A percentile compares a stretch with the other conserved stretches of the same genome.
phyloP scores from a whole-genome alignment of 345 rosid species.

The thale cress (Arabidopsis thaliana) region DNA sequence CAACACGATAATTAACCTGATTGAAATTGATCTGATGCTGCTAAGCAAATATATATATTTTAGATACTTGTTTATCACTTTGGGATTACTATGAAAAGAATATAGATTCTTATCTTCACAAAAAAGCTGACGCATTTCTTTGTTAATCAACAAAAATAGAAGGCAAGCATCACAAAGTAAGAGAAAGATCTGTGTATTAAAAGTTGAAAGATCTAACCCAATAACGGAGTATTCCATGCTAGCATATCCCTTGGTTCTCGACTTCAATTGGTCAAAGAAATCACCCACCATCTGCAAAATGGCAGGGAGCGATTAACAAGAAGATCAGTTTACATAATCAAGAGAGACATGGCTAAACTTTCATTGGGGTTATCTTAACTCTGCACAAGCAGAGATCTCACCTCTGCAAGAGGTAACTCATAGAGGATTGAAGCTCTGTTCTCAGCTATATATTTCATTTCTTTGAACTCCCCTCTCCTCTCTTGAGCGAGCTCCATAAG shows the following conservation, averaged over 20 bases:
- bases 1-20: background rate
- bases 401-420: constrained; percentile 96
- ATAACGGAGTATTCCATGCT: constrained; percentile 95
- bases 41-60: background rate
- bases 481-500: constrained; percentile 99
- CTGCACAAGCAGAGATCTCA: constrained; percentile 38
- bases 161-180: constrained; percentile 19
- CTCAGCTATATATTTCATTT: constrained; percentile 93
- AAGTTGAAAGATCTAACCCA: constrained; percentile 59
- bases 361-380: constrained; percentile 24
- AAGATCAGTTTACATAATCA: constrained; percentile 20
- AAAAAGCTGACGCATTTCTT: background rate
- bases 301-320: constrained; percentile 14
- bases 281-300: constrained; percentile 94
- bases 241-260: constrained; percentile 96
- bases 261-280: constrained; percentile 95
- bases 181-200: constrained; percentile 10
- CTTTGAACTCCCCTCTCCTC: constrained; percentile 91
- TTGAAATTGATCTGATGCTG: background rate
- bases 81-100: constrained; percentile 1
- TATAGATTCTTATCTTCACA: background rate
- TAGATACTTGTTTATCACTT: background rate
- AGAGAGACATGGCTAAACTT: constrained; percentile 15
- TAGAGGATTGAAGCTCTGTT: constrained; percentile 83
- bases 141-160: constrained; percentile 2